Conservation (phyloP, 2,329 filamentous ascomycete genomes). For the Exophiala oligosperma region DNA sequence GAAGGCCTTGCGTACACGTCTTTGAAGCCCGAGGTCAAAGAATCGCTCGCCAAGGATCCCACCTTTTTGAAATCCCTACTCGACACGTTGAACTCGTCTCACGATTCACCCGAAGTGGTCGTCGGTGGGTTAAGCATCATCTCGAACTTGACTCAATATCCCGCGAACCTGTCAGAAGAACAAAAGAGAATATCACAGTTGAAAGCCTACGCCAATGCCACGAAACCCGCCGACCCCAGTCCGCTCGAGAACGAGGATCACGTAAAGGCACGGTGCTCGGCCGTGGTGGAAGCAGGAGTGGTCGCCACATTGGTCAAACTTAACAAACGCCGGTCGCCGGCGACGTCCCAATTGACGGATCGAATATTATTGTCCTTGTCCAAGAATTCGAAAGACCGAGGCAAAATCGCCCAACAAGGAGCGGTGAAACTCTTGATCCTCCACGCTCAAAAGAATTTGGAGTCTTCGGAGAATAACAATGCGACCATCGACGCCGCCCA, state of each 20-base stretch:
- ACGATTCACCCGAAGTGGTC: constrained; percentile 67
- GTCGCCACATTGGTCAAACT: constrained; percentile 76
- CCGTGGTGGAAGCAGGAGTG: constrained; percentile 74
- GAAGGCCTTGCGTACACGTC: constrained; percentile 93
- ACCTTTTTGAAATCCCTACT: constrained; percentile 70
- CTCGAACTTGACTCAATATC: constrained; percentile 79
- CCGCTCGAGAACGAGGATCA: constrained; percentile 74
- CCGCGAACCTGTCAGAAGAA: constrained; percentile 77
- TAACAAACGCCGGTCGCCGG: constrained; percentile 68
- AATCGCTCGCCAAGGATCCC: constrained; percentile 69
- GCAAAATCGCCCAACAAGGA: constrained; percentile 87
- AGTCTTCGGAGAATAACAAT: constrained; percentile 17
- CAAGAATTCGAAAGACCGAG: constrained; percentile 70
- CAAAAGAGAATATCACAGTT: constrained; percentile 89
- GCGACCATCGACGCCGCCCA: constrained; percentile 65
- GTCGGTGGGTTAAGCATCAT: constrained; percentile 88
- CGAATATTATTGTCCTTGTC: constrained; percentile 77
- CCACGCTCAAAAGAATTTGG: constrained; percentile 49
- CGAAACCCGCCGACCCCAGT: constrained; percentile 64
- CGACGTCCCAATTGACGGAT: constrained; percentile 70
- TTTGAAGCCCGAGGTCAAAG: constrained; percentile 80
- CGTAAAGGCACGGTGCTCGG: constrained; percentile 72
- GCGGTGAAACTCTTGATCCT: constrained; percentile 80
- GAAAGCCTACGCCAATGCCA: constrained; percentile 89
- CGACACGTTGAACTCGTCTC: constrained; percentile 44